These are phyloP conservation scores for Pestalotiopsis sp. DNA, from an alignment of 2,329 filamentous ascomycete species.

Conservation along the genomic window DNA sequence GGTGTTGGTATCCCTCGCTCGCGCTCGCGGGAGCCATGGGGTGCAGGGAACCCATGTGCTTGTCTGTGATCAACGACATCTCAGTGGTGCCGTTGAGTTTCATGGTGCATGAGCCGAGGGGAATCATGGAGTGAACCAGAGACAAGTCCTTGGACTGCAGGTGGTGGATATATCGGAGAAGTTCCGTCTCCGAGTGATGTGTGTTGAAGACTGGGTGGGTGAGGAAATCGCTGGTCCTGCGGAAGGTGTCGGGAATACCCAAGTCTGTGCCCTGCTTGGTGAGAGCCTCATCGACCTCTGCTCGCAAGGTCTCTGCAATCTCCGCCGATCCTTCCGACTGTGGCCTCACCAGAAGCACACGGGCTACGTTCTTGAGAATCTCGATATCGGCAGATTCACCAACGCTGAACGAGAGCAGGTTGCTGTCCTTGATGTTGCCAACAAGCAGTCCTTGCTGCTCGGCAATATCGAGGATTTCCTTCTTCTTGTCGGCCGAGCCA, in stretches of 20 bases:
- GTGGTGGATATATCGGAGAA: slow-evolving; percentile 90
- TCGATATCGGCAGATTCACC: slow-evolving; percentile 70
- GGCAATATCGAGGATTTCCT: slow-evolving; percentile 52
- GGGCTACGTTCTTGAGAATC: slow-evolving; percentile 32
- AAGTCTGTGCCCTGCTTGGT: slow-evolving; percentile 32
- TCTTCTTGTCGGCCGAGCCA: slow-evolving; percentile 45
- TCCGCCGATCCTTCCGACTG: not conserved
- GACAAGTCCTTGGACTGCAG: slow-evolving; percentile 93
- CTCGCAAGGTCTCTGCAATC: slow-evolving; percentile 29
- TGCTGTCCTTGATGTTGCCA: slow-evolving; percentile 58
- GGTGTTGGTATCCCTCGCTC: slow-evolving; percentile 65
- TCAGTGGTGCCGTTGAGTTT: slow-evolving; percentile 94
- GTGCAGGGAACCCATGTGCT: slow-evolving; percentile 76
- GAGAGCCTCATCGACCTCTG: slow-evolving; percentile 43
- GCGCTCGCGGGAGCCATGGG: slow-evolving; percentile 70
- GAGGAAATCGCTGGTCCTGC: slow-evolving; percentile 73
- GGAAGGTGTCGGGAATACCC: slow-evolving; percentile 59
- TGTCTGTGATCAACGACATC: slow-evolving; percentile 83
- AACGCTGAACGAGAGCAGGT: slow-evolving; percentile 68
- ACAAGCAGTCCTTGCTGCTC: slow-evolving; percentile 58
- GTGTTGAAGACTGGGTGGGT: slow-evolving; percentile 94
- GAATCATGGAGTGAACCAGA: slow-evolving; percentile 95
- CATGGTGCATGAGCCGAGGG: slow-evolving; percentile 96
- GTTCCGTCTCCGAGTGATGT: slow-evolving; percentile 91
- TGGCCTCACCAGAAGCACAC: not conserved